Conservation (phyloP, 352 stramenopile genomes). For the Globisporangium lucens region DNA sequence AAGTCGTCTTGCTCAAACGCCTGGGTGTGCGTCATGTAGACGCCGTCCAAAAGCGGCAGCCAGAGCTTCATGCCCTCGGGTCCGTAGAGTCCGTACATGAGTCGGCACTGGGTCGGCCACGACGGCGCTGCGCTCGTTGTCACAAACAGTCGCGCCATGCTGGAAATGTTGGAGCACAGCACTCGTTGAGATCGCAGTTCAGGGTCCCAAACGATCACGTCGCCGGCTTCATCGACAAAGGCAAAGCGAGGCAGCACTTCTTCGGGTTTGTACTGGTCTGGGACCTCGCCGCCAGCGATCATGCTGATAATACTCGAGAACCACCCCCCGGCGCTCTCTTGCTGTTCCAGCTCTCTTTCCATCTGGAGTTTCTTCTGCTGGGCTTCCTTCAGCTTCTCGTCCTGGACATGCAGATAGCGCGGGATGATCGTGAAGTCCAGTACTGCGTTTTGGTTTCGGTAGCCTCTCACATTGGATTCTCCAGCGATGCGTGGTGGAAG, state of each 20-base stretch:
- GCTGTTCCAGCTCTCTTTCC: slow-evolving; percentile 40
- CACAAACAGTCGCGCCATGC: slow-evolving; percentile 52
- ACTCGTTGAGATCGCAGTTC: slow-evolving; percentile 64
- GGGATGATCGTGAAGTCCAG: slow-evolving; percentile 54
- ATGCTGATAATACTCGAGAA: slow-evolving; percentile 56
- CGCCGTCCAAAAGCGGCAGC: slow-evolving; percentile 75
- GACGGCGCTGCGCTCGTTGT: slow-evolving; percentile 30
- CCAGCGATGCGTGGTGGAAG: slow-evolving; percentile 37
- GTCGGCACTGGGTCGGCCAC: slow-evolving; percentile 60
- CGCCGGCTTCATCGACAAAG: slow-evolving; percentile 44
- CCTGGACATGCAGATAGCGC: slow-evolving; percentile 52
- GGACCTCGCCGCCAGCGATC: slow-evolving; percentile 60
- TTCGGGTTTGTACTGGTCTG: slow-evolving; percentile 65
- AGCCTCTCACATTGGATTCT: slow-evolving; percentile 1
- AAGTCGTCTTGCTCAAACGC: slow-evolving; percentile 52
- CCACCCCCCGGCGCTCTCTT: slow-evolving; percentile 48
- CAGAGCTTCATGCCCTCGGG: slow-evolving; percentile 71
- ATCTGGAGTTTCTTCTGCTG: slow-evolving; percentile 30
- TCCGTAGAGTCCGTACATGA: slow-evolving; percentile 74
- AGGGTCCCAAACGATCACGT: slow-evolving; percentile 79
- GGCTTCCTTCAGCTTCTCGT: slow-evolving; percentile 31
- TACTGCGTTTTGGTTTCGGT: slow-evolving; percentile 16
- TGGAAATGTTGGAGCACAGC: slow-evolving; percentile 67
- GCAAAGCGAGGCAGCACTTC: slow-evolving; percentile 69
- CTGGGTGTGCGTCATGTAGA: slow-evolving; percentile 57